Percentiles rank a stretch among this genome's conserved stretches.
Evolutionary conservation across 177 flowering plant genomes (phyloP).

Genomic region (Vitis hybrid): DNA sequence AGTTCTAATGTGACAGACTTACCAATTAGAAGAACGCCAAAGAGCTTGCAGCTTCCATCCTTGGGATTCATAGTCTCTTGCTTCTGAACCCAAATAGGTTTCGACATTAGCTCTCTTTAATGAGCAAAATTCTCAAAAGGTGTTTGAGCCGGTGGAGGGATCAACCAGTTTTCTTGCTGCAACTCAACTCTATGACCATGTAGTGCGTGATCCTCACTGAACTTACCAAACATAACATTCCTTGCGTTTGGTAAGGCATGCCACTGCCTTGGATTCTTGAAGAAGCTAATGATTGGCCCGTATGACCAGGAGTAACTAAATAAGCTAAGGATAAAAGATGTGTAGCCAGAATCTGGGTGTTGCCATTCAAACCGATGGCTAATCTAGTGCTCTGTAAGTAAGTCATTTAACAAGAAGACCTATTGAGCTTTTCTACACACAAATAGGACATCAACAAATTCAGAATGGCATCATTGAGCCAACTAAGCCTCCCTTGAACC

Average conservation of each 20-base stretch:
- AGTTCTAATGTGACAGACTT: slow-evolving; percentile 32
- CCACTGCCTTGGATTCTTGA: slow-evolving; percentile 26
- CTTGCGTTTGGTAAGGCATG: slow-evolving; percentile 38
- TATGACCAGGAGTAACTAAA: too few species aligned
- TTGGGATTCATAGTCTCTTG: slow-evolving; percentile 45
- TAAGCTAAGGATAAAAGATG: too few species aligned
- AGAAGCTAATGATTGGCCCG: too few species aligned
- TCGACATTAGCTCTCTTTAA: slow-evolving; percentile 34
- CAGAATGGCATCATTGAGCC: too few species aligned
- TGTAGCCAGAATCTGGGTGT: too few species aligned
- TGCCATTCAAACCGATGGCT: too few species aligned
- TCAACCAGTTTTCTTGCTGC: slow-evolving; percentile 57
- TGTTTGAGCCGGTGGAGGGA: slow-evolving; percentile 48
- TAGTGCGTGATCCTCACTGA: slow-evolving; percentile 37
- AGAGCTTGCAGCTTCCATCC: slow-evolving; percentile 70
- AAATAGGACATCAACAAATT: too few species aligned
- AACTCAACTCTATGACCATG: slow-evolving; percentile 47
- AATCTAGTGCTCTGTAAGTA: too few species aligned
- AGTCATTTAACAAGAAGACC: too few species aligned
- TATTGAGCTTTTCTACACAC: too few species aligned
- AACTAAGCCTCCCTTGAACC: too few species aligned
- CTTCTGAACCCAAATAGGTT: slow-evolving; percentile 21
- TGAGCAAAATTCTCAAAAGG: slow-evolving; percentile 36
- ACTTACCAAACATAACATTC: slow-evolving; percentile 40
- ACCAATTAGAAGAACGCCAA: slow-evolving; percentile 61